Conservation (phyloP, 2,329 filamentous ascomycete genomes). For the Apiospora marii region DNA sequence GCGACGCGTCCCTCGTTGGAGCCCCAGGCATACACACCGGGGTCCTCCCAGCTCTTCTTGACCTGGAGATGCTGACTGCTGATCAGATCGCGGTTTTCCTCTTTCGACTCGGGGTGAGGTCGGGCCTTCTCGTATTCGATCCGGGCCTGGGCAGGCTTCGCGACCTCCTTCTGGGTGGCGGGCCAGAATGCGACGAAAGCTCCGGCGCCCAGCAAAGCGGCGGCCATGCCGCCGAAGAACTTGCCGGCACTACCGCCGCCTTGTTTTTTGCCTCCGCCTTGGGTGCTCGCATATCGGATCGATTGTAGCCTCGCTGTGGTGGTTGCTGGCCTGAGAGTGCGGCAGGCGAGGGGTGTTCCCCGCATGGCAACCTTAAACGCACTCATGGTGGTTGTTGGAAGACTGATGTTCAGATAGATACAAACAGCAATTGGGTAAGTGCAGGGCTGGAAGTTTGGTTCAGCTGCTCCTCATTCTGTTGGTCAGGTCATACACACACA, state of each 20-base stretch:
- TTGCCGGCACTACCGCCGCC: conserved; percentile 32
- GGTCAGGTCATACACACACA: conserved; percentile 21
- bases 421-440: conserved; percentile 11
- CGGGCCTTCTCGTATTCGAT: conserved; percentile 74
- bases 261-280: conserved; percentile 24
- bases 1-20: conserved; percentile 86
- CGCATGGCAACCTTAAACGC: conserved; percentile 33
- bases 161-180: conserved; percentile 30
- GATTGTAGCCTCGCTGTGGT: conserved; percentile 29
- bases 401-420: background rate
- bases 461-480: conserved; percentile 6
- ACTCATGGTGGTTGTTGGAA: conserved; percentile 29
- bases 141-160: conserved; percentile 52
- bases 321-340: conserved; percentile 26
- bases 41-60: conserved; percentile 80
- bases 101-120: conserved; percentile 64
- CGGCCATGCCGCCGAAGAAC: conserved; percentile 35
- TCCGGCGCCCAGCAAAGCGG: conserved; percentile 36
- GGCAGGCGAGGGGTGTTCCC: conserved; percentile 32
- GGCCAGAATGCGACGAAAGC: conserved; percentile 37
- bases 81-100: conserved; percentile 78
- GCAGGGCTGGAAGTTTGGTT: conserved; percentile 5
- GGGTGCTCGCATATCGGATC: conserved; percentile 35
- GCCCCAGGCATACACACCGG: conserved; percentile 94
- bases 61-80: conserved; percentile 90